A percentile compares a stretch with the other conserved stretches of the same genome.
phyloP scores from a whole-genome alignment of 306 rosid genomes.

The Prunus davidiana region DNA sequence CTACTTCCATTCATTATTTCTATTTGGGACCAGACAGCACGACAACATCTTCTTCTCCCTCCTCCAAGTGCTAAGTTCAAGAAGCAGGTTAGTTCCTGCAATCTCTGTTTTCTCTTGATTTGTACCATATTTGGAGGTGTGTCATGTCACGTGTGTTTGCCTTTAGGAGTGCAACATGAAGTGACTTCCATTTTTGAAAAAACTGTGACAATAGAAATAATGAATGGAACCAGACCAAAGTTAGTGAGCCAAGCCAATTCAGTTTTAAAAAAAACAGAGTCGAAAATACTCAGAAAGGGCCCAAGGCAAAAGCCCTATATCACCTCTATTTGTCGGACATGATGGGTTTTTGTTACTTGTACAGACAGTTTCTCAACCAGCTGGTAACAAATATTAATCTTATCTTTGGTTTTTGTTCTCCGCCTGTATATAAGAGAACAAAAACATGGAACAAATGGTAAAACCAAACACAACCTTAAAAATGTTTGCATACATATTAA shows the following conservation, averaged over 20 bases:
- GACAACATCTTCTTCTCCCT: too few relatives aligned
- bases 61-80: too few relatives aligned
- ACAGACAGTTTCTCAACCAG: not conserved
- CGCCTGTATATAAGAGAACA: not conserved
- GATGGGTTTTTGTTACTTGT: not conserved
- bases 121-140: not conserved
- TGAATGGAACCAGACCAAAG: too few relatives aligned
- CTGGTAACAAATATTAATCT: not conserved
- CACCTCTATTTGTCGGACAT: not conserved
- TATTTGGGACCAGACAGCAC: too few relatives aligned
- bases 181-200: too few relatives aligned
- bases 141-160: not conserved
- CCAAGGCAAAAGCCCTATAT: not conserved
- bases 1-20: too few relatives aligned
- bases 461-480: not conserved
- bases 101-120: too few relatives aligned
- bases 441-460: not conserved
- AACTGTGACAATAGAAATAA: too few relatives aligned
- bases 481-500: not conserved
- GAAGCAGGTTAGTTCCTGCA: too few relatives aligned
- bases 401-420: not conserved
- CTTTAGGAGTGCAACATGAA: not conserved
- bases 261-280: too few relatives aligned
- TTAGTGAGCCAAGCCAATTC: too few relatives aligned
- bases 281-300: too few relatives aligned